Evolutionary conservation across 345 rosid species (phyloP).

Genomic region (Dipteronia sinensis): DNA sequence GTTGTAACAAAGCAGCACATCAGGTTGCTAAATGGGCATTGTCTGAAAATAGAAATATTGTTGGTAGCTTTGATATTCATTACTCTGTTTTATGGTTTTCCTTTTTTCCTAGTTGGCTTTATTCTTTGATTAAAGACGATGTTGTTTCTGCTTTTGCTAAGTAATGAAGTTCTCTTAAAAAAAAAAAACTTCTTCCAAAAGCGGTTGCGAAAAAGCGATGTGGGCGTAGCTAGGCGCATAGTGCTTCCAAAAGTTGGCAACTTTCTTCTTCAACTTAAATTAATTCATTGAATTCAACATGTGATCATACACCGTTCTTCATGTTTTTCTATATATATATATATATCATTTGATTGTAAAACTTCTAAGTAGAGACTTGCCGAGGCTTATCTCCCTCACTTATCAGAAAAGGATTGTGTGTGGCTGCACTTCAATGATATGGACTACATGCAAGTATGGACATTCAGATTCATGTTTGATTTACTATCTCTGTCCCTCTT

Average conservation of each 20-base stretch:
- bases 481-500: not conserved
- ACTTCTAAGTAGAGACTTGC: conserved; percentile 4
- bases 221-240: conserved; percentile 12
- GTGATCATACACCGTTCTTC: not conserved
- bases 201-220: conserved; percentile 11
- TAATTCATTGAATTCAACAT: not conserved
- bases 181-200: not conserved
- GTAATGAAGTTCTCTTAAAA: too few species aligned
- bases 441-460: conserved; percentile 1
- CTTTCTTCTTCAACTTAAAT: not conserved
- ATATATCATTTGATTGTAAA: not conserved
- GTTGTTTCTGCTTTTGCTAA: too few species aligned
- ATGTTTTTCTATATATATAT: not conserved
- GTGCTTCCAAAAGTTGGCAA: conserved; percentile 17
- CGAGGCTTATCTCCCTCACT: conserved; percentile 5
- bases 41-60: too few species aligned
- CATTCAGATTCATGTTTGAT: conserved; percentile 12
- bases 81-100: too few species aligned
- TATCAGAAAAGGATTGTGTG: not conserved
- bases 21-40: too few species aligned
- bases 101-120: too few species aligned
- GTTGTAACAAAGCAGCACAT: too few species aligned
- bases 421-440: conserved; percentile 18
- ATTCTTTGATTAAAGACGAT: too few species aligned
- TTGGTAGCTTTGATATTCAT: too few species aligned